Conservation (phyloP, 306 rosid species). For the Vachellia pachyceras region DNA sequence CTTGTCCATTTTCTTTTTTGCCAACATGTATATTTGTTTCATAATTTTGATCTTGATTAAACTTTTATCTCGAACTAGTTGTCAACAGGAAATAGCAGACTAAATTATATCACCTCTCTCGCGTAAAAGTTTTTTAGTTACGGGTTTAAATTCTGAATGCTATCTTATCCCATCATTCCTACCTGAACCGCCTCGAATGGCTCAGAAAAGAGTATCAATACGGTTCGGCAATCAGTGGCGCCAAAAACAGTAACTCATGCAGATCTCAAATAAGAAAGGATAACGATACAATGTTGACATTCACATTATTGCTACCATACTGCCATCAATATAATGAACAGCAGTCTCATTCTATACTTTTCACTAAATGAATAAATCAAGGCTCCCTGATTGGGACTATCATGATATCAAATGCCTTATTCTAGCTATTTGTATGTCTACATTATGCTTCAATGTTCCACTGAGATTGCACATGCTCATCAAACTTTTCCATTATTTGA, state of each 20-base stretch:
- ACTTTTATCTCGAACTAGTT: neutral
- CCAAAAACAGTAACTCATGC: neutral
- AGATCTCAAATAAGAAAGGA: neutral
- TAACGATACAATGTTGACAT: constrained; percentile 14
- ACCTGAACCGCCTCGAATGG: neutral
- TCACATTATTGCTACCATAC: constrained; percentile 21
- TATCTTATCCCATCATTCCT: neutral
- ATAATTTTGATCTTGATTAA: neutral
- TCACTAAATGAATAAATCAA: constrained; percentile 4
- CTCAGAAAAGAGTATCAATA: neutral
- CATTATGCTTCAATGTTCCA: constrained; percentile 20
- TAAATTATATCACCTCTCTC: neutral
- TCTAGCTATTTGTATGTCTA: neutral
- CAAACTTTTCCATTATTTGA: constrained; percentile 19
- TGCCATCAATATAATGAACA: neutral
- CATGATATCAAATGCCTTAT: constrained; percentile 13
- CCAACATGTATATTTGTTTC: neutral
- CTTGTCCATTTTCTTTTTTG: neutral
- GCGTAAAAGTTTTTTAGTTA: neutral
- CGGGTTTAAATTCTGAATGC: neutral
- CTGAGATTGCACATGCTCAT: constrained; percentile 8
- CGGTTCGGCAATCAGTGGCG: neutral
- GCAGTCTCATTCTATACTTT: neutral
- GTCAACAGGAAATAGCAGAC: neutral
- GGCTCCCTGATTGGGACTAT: constrained; percentile 18